phyloP scores from a whole-genome alignment of 2,329 filamentous ascomycete species.

The Colletotrichum chlorophyti region DNA sequence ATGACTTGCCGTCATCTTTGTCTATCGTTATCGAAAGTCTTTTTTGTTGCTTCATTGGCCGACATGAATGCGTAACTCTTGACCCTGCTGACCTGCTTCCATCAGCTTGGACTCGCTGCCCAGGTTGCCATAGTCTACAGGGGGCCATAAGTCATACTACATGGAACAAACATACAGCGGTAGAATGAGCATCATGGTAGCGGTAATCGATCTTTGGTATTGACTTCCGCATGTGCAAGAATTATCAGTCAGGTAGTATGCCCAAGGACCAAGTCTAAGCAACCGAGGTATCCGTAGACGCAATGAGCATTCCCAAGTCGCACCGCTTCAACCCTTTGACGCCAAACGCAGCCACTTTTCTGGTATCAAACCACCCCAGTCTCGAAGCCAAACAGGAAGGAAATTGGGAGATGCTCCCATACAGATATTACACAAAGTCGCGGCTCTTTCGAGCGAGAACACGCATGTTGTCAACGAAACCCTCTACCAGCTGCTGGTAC shows the following conservation, averaged over 20 bases:
- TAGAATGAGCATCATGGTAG: neutral
- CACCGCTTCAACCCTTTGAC: constrained; percentile 14
- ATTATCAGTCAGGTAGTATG: neutral
- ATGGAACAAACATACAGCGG: too few relatives aligned
- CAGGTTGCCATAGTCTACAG: too few relatives aligned
- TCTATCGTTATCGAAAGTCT: too few relatives aligned
- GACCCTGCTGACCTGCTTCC: too few relatives aligned
- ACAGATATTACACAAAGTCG: constrained; percentile 36
- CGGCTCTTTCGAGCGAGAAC: constrained; percentile 57
- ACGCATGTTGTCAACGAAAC: constrained; percentile 76
- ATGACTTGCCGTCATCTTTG: too few relatives aligned
- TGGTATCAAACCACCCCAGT: constrained; percentile 27
- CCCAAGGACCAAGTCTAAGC: neutral
- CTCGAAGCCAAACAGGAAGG: neutral
- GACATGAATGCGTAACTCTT: too few relatives aligned
- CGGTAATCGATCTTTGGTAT: neutral
- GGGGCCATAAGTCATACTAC: too few relatives aligned
- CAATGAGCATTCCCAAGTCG: constrained; percentile 5
- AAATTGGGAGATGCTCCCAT: neutral
- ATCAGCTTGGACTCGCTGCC: too few relatives aligned
- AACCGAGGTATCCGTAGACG: neutral
- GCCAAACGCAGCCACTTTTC: constrained; percentile 15
- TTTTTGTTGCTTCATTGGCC: too few relatives aligned
- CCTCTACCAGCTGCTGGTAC: constrained; percentile 73
- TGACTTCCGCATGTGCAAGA: neutral